A percentile compares a stretch with the other conserved stretches of the same genome.
Evolutionary conservation across 371 early-diverging fungal genomes (phyloP).

Genomic region (Circinella umbellata): DNA sequence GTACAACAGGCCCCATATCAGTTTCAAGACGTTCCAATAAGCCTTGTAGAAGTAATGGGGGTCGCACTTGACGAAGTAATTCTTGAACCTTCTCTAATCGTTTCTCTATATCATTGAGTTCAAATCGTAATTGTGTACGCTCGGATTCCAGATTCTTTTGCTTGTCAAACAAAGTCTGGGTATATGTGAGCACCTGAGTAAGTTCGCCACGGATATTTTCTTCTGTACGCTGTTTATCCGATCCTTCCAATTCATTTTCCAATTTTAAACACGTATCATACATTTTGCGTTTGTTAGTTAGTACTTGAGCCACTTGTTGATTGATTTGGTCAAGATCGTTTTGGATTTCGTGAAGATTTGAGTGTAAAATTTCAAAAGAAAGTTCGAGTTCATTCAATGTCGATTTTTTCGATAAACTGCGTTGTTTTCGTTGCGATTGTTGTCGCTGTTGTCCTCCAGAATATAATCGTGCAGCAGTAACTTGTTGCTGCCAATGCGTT

Average conservation of each 20-base stretch:
- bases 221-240: conserved; percentile 11
- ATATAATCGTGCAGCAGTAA: conserved; percentile 21
- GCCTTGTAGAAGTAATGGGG: conserved; percentile 57
- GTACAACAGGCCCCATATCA: conserved; percentile 32
- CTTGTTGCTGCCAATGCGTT: conserved; percentile 25
- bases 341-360: conserved; percentile 63
- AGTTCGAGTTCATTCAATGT: conserved; percentile 61
- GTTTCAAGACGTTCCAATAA: conserved; percentile 59
- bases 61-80: conserved; percentile 50
- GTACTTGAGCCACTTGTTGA: conserved; percentile 38
- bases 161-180: conserved; percentile 41
- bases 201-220: conserved; percentile 31
- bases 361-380: conserved; percentile 58
- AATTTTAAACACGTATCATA: conserved; percentile 53
- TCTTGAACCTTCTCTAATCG: conserved; percentile 42
- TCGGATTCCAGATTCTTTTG: conserved; percentile 36
- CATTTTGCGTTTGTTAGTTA: conserved; percentile 52
- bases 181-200: conserved; percentile 31
- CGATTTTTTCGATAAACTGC: not conserved
- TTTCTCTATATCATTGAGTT: conserved; percentile 36
- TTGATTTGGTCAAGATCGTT: conserved; percentile 57
- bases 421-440: not conserved
- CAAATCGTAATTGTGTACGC: conserved; percentile 34
- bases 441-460: conserved; percentile 1
- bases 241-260: conserved; percentile 36